Percentiles rank a stretch among this genome's conserved stretches.
phyloP scores from a whole-genome alignment of 2,329 filamentous ascomycete genomes.

The Endothia cerciana region DNA sequence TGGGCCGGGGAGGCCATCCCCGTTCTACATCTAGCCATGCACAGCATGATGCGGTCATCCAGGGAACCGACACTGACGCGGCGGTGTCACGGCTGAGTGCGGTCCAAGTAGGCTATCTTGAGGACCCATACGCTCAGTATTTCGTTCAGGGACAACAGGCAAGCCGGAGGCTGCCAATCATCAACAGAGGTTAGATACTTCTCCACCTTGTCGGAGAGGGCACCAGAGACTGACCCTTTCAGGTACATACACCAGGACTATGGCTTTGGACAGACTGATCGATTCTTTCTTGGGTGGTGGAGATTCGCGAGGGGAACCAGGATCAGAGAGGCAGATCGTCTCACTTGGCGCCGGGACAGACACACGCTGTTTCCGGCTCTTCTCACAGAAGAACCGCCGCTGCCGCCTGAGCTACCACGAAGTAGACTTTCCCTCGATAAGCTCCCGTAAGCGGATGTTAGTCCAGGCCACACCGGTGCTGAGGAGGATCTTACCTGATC shows the following conservation, averaged over 20 bases:
- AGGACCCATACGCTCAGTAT: constrained; percentile 75
- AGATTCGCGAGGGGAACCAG: constrained; percentile 31
- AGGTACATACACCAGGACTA: constrained; percentile 93
- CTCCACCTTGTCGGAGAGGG: constrained; percentile 52
- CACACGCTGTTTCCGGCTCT: constrained; percentile 80
- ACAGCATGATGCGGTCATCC: constrained; percentile 74
- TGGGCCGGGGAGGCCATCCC: constrained; percentile 31
- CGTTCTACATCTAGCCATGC: constrained; percentile 34
- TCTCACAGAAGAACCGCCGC: constrained; percentile 46
- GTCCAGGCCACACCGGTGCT: constrained; percentile 52
- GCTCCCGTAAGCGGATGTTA: constrained; percentile 64
- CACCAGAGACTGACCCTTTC: constrained; percentile 63
- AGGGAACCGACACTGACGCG: constrained; percentile 90
- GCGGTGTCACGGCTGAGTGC: constrained; percentile 87
- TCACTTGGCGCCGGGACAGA: constrained; percentile 94
- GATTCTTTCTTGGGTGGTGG: constrained; percentile 64
- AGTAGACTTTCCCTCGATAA: constrained; percentile 82
- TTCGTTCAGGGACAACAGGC: constrained; percentile 63
- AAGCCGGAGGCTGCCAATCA: constrained; percentile 79
- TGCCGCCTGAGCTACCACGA: constrained; percentile 78
- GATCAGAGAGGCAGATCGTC: constrained; percentile 71
- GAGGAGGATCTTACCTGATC: constrained; percentile 43
- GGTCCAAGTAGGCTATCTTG: constrained; percentile 80
- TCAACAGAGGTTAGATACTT: constrained; percentile 76
- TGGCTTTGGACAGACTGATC: constrained; percentile 79